A percentile compares a stretch with the other conserved stretches of the same genome.
Conservation (phyloP, 495 filamentous ascomycete genomes). For the Tetracladium setigerum region DNA sequence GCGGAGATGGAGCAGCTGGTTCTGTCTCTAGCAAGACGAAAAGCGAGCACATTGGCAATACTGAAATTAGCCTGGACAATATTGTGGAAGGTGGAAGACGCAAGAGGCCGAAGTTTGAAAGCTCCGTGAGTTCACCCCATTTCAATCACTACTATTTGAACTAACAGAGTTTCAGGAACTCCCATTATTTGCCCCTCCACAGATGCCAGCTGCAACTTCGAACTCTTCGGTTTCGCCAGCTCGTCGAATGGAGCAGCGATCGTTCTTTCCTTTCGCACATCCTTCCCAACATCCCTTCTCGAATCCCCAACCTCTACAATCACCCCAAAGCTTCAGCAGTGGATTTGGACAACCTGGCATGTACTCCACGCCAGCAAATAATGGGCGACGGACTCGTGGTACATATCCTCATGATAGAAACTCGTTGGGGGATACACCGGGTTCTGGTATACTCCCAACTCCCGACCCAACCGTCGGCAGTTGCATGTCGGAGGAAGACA, state of each 20-base stretch:
- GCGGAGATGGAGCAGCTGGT: conserved; percentile 68
- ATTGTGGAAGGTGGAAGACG: conserved; percentile 94
- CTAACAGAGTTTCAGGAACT: conserved; percentile 58
- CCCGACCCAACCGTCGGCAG: conserved; percentile 92
- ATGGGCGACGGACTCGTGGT: conserved; percentile 59
- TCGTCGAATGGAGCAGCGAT: conserved; percentile 52
- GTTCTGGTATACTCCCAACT: conserved; percentile 67
- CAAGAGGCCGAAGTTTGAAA: conserved; percentile 95
- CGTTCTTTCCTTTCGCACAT: conserved; percentile 60
- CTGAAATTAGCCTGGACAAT: conserved; percentile 95
- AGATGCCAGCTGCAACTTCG: conserved; percentile 81
- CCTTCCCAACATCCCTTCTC: conserved; percentile 66
- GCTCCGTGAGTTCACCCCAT: conserved; percentile 64
- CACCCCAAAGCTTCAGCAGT: conserved; percentile 66
- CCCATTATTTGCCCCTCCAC: conserved; percentile 87
- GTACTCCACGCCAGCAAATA: conserved; percentile 50
- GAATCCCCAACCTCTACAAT: conserved; percentile 64
- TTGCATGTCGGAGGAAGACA: conserved; percentile 95
- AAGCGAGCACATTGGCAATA: conserved; percentile 77
- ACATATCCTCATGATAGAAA: conserved; percentile 36
- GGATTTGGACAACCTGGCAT: conserved; percentile 34
- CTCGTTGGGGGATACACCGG: conserved; percentile 27
- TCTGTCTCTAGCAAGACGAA: conserved; percentile 67
- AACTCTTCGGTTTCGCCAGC: conserved; percentile 90
- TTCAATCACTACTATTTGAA: conserved; percentile 10